These are phyloP conservation scores for Colletotrichum sp. DNA, from an alignment of 2,329 filamentous ascomycete genomes.

Conservation along the genomic window DNA sequence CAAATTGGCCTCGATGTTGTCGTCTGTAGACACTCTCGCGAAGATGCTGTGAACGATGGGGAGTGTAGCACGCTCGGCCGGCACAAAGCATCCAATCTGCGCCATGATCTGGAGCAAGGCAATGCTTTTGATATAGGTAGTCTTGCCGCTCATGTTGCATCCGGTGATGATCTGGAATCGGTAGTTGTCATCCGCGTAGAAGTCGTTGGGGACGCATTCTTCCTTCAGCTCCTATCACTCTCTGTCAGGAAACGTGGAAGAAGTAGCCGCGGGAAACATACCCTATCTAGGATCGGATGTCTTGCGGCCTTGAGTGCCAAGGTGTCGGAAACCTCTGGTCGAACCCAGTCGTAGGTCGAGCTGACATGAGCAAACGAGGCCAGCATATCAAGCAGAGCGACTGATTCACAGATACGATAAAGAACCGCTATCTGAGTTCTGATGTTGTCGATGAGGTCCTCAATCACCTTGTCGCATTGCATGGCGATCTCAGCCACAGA, in stretches of 20 bases:
- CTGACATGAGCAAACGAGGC: slow-evolving; percentile 77
- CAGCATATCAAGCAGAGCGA: slow-evolving; percentile 88
- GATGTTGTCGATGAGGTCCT: slow-evolving; percentile 74
- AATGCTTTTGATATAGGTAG: slow-evolving; percentile 88
- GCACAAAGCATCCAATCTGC: slow-evolving; percentile 90
- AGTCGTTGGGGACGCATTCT: slow-evolving; percentile 86
- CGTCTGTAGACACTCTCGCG: slow-evolving; percentile 84
- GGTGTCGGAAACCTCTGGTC: slow-evolving; percentile 71
- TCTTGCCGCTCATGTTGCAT: slow-evolving; percentile 98
- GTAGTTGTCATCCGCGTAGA: slow-evolving; percentile 79
- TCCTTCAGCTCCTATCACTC: slow-evolving; percentile 29
- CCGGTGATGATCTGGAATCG: slow-evolving; percentile 94
- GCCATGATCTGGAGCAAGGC: slow-evolving; percentile 91
- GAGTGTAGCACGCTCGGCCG: slow-evolving; percentile 82
- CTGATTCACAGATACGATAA: slow-evolving; percentile 84
- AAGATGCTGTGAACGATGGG: slow-evolving; percentile 85
- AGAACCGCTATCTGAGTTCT: slow-evolving; percentile 72
- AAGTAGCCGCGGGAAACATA: slow-evolving; percentile 22
- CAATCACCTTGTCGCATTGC: slow-evolving; percentile 80
- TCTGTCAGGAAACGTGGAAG: neutral
- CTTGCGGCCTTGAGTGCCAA: slow-evolving; percentile 76
- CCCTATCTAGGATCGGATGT: slow-evolving; percentile 80
- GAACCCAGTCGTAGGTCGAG: slow-evolving; percentile 62
- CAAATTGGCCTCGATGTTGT: slow-evolving; percentile 87
- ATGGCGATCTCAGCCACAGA: slow-evolving; percentile 84